phyloP scores from a whole-genome alignment of 805 yeast species.

The Danielia reshetovae region DNA sequence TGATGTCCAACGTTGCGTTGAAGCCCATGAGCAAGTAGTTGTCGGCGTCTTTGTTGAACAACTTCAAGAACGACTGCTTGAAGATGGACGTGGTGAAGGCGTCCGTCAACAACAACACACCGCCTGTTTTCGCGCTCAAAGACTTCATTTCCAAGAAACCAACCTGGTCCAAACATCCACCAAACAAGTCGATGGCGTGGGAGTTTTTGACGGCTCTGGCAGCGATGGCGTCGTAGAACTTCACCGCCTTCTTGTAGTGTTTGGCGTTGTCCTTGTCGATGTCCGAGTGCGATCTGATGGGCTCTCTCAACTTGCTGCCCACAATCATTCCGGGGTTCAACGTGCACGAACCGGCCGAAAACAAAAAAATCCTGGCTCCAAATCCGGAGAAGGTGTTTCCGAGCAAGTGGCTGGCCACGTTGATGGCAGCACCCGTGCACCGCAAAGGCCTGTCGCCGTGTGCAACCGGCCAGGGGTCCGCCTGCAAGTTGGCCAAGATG shows the following conservation, averaged over 20 bases:
- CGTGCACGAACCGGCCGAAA: conserved; percentile 94
- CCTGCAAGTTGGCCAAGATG: conserved; percentile 70
- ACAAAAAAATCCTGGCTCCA: conserved; percentile 86
- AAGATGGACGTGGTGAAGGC: conserved; percentile 93
- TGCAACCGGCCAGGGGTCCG: conserved; percentile 87
- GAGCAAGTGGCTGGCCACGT: conserved; percentile 75
- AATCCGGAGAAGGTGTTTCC: conserved; percentile 80
- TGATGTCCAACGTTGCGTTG: conserved; percentile 83
- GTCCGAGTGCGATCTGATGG: conserved; percentile 95
- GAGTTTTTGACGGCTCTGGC: conserved; percentile 65
- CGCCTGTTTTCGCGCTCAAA: conserved; percentile 83
- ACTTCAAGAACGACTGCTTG: conserved; percentile 84
- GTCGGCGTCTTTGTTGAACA: conserved; percentile 82
- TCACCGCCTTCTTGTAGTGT: conserved; percentile 81
- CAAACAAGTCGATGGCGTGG: conserved; percentile 84
- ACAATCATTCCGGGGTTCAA: conserved; percentile 94
- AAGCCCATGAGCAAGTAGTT: conserved; percentile 87
- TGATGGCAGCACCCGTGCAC: conserved; percentile 89
- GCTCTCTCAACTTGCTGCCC: conserved; percentile 86
- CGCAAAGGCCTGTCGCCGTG: conserved; percentile 82
- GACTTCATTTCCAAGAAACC: conserved; percentile 93
- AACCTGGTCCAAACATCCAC: conserved; percentile 94
- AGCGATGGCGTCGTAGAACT: conserved; percentile 74
- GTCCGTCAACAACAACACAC: conserved; percentile 81
- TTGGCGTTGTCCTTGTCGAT: conserved; percentile 86